phyloP scores from a whole-genome alignment of 2,329 filamentous ascomycete genomes.

The Epicoccum sorghinum region DNA sequence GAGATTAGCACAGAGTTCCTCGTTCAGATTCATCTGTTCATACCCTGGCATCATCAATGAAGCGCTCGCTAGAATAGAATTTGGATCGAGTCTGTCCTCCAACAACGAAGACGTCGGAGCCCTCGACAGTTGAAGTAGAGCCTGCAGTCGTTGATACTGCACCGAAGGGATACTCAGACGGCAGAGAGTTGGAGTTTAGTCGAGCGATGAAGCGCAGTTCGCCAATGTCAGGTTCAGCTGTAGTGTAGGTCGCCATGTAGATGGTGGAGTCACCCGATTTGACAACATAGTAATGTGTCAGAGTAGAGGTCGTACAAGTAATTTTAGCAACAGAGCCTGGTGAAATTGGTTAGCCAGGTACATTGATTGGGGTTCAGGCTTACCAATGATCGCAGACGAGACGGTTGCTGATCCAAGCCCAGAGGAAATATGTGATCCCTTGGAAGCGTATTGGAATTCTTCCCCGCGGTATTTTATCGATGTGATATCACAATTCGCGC shows the following conservation, averaged over 20 bases:
- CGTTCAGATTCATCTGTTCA: neutral
- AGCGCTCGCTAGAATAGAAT: slow-evolving; percentile 72
- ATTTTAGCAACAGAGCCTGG: slow-evolving; percentile 58
- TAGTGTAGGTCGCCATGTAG: slow-evolving; percentile 64
- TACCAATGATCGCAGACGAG: slow-evolving; percentile 46
- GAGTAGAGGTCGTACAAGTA: slow-evolving; percentile 63
- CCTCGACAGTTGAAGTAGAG: slow-evolving; percentile 61
- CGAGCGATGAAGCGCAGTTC: slow-evolving; percentile 71
- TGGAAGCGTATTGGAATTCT: slow-evolving; percentile 62
- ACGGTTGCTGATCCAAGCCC: slow-evolving; percentile 66
- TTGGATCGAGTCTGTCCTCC: slow-evolving; percentile 69
- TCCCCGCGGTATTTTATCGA: slow-evolving; percentile 66
- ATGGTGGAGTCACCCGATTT: slow-evolving; percentile 65
- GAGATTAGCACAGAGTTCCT: slow-evolving; percentile 30
- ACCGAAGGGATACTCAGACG: slow-evolving; percentile 46
- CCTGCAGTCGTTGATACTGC: slow-evolving; percentile 61
- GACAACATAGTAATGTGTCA: slow-evolving; percentile 69
- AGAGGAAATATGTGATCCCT: slow-evolving; percentile 63
- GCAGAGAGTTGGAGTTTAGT: slow-evolving; percentile 54
- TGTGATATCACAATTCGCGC: slow-evolving; percentile 66
- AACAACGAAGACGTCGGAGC: slow-evolving; percentile 59
- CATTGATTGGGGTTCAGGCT: slow-evolving; percentile 1
- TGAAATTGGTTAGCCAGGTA: neutral
- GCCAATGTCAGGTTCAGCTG: slow-evolving; percentile 48
- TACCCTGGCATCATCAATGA: slow-evolving; percentile 64